Evolutionary conservation across 768 basidiomycete genomes (phyloP), one percentile per base, ranked within the genome.

Genomic region (Hypholoma sublateritium): DNA sequence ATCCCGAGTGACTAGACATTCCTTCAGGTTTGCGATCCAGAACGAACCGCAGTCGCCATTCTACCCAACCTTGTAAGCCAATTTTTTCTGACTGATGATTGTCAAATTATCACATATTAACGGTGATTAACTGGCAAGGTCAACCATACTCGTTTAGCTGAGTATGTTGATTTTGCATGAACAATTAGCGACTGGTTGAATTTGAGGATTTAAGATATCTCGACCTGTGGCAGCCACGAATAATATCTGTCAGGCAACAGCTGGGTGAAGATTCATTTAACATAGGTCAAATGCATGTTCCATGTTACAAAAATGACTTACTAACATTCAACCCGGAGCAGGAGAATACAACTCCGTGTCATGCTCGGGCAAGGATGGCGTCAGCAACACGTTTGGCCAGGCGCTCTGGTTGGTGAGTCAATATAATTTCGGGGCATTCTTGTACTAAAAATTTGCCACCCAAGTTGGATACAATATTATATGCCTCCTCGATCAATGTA

Each of bases 271-370:
- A 82, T 53, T 66, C 74, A 11, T 84, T 83, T 53, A 69, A 77
- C 36, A 78, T 82, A 48, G 81, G 80, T 80, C 53, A 37, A 14
- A n/a, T 14, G 12, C 25, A 16, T 43, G 60, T 55, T 9, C 39
- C 8, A 3, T 32, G 5, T 32, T 32, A 1, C 28, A 32, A 32
- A 32, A 32, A 32, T 3, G 9, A 25, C 5, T 21, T 49, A 50
- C 19, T 42, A 32, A 24, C 32, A 25, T 5, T 24, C 21, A 14
- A 60, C 43, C 9, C 14, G 39, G 39, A 13, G 4, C 19, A 81
- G 81, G 82, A 7, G 81, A 83, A 66, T 82, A 80, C 59, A 84
- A 81, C 56, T 82, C 81, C 0, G 80, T 82, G 11, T 81, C 80
- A 5, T 83, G 81, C 52, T 77, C 78, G 12, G 82, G 82, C 4